Base-by-base conservation (phyloP, 495 filamentous ascomycete genomes). In the Talaromyces trachyspermus region DNA sequence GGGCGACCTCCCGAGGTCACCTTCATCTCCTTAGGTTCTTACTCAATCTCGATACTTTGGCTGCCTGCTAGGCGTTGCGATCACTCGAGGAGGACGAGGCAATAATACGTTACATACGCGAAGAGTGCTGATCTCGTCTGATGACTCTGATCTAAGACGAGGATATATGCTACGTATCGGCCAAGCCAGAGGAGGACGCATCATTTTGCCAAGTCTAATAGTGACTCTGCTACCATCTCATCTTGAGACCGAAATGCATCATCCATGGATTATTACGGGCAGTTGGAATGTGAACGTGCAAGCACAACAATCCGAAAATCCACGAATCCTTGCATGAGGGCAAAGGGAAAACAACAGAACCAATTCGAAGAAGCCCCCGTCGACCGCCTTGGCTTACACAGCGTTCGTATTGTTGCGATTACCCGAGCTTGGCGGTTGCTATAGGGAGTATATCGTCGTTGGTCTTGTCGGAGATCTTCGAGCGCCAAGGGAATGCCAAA, bases 251-350 rank as follows among this genome's bases (percentile, higher is more conserved):
- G n/a, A 20, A 37, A 5, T 15, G 15, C 35, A 37, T 37, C 17
- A 22, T 38, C 35, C 35, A n/a, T n/a, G n/a, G n/a, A n/a, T n/a
- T n/a, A n/a, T n/a, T n/a, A n/a, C n/a, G n/a, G n/a, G n/a, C n/a
- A n/a, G n/a, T 18, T 11, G 17, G 18, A 38, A 38, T 22, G 35
- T 19, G 17, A 38, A 38, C 17, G 22, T 38, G n/a, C n/a, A n/a
- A n/a, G n/a, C n/a, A n/a, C n/a, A n/a, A n/a, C n/a, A n/a, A n/a
- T n/a, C n/a, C n/a, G n/a, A n/a, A n/a, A n/a, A n/a, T n/a, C n/a
- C n/a, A n/a, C n/a, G n/a, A n/a, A n/a, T 38, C 35, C 35, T 38
- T 38, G 35, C 35, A 38, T 38, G 35, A 20, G 22, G 35, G 12
- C 22, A 19, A 38, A 38, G 17, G 5, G 22, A 15, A 9, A 22